Conservation (phyloP, 345 rosid genomes). For the Populus pruinosa region DNA sequence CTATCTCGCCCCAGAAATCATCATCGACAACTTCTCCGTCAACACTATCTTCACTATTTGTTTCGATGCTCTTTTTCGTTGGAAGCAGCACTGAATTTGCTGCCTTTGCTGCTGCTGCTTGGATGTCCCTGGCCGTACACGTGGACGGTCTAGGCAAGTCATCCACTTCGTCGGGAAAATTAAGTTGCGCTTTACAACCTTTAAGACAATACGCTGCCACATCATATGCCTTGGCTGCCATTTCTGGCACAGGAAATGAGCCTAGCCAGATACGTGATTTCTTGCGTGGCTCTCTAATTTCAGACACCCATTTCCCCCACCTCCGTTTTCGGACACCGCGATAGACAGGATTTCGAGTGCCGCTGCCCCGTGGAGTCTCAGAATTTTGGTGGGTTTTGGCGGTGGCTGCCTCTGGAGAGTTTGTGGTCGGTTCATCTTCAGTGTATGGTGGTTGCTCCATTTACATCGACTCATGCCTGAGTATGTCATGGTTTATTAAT, state of each 20-base stretch:
- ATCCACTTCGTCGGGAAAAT: slow-evolving; percentile 68
- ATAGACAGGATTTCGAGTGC: slow-evolving; percentile 61
- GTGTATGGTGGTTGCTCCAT: slow-evolving; percentile 48
- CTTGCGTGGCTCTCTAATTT: slow-evolving; percentile 81
- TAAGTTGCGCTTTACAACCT: slow-evolving; percentile 75
- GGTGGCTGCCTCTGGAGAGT: slow-evolving; percentile 11
- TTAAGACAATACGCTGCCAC: slow-evolving; percentile 73
- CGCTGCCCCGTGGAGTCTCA: slow-evolving; percentile 14
- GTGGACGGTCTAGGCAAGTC: slow-evolving; percentile 58
- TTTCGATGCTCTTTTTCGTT: slow-evolving; percentile 16
- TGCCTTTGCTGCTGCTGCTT: slow-evolving; percentile 71
- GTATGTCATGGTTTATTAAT: not conserved
- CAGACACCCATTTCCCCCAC: slow-evolving; percentile 96
- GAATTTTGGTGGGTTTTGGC: not conserved
- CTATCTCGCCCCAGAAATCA: slow-evolving; percentile 78
- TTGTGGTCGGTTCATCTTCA: slow-evolving; percentile 28
- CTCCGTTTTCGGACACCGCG: slow-evolving; percentile 71
- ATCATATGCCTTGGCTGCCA: slow-evolving; percentile 87
- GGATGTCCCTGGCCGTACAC: slow-evolving; percentile 65
- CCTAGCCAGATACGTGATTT: slow-evolving; percentile 88
- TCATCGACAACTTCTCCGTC: slow-evolving; percentile 28
- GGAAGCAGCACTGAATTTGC: slow-evolving; percentile 37
- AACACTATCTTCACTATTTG: not conserved
- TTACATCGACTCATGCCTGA: slow-evolving; percentile 24
- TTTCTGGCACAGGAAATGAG: slow-evolving; percentile 73